A percentile compares a stretch with the other conserved stretches of the same genome.
phyloP scores from a whole-genome alignment of 2,329 filamentous ascomycete species.

The Penicillium crustosum region DNA sequence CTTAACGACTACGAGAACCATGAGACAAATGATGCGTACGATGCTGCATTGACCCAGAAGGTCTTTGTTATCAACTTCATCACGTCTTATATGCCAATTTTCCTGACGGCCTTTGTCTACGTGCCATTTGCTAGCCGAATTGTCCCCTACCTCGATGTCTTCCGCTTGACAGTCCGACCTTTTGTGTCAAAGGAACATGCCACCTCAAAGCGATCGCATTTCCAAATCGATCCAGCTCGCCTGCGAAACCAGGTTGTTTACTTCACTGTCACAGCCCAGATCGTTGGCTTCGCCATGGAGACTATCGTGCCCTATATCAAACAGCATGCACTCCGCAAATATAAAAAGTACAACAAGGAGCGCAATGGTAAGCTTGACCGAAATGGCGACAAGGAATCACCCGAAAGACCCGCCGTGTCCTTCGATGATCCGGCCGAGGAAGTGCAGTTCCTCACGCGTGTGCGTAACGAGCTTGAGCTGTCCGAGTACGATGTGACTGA shows the following conservation, averaged over 20 bases:
- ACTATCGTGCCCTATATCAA: constrained; percentile 83
- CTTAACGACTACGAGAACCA: constrained; percentile 91
- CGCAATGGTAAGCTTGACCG: constrained; percentile 25
- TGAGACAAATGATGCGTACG: constrained; percentile 78
- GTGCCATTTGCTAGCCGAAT: constrained; percentile 86
- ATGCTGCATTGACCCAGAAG: constrained; percentile 84
- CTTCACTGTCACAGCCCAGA: constrained; percentile 91
- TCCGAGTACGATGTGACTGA: constrained; percentile 86
- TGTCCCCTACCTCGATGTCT: constrained; percentile 85
- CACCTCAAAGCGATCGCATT: constrained; percentile 57
- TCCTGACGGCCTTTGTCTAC: constrained; percentile 91
- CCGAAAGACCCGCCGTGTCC: constrained; percentile 42
- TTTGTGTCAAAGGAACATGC: constrained; percentile 75
- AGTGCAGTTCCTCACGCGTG: constrained; percentile 74
- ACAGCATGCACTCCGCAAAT: constrained; percentile 74
- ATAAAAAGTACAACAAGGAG: constrained; percentile 45
- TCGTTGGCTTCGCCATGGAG: constrained; percentile 85
- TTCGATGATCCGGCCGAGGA: constrained; percentile 74
- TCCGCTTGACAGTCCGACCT: constrained; percentile 72
- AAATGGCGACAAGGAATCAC: constrained; percentile 25
- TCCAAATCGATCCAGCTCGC: constrained; percentile 79
- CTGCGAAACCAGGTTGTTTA: constrained; percentile 93
- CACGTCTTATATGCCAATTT: constrained; percentile 86
- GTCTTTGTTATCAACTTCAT: constrained; percentile 98
- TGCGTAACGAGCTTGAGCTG: constrained; percentile 80